Conservation (phyloP, 768 basidiomycete genomes). For the Tulasnella sp. region DNA sequence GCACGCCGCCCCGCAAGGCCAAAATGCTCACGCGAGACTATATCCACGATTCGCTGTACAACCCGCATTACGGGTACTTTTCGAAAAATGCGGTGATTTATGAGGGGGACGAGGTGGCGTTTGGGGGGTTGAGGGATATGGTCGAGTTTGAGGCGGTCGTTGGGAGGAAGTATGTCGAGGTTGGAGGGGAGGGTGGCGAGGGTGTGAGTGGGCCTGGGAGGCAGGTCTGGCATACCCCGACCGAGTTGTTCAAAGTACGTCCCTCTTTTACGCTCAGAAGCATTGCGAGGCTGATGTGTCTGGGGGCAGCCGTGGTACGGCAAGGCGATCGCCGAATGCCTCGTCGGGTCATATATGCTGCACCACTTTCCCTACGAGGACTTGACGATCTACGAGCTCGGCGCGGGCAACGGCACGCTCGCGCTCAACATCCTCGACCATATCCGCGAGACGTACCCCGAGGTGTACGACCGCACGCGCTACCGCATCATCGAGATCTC, state of each 20-base stretch:
- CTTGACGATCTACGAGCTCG: slow-evolving; percentile 92
- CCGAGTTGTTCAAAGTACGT: slow-evolving; percentile 88
- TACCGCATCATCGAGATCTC: slow-evolving; percentile 97
- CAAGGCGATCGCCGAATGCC: slow-evolving; percentile 74
- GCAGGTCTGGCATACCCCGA: slow-evolving; percentile 98
- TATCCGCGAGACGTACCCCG: slow-evolving; percentile 63
- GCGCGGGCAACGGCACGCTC: slow-evolving; percentile 93
- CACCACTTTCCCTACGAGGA: slow-evolving; percentile 96
- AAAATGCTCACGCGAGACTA: slow-evolving; percentile 95
- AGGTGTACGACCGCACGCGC: slow-evolving; percentile 82
- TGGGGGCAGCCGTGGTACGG: slow-evolving; percentile 78
- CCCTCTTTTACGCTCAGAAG: not conserved
- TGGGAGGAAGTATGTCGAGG: slow-evolving; percentile 59
- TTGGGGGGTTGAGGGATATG: slow-evolving; percentile 49
- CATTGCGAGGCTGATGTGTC: not conserved
- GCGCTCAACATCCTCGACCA: slow-evolving; percentile 80
- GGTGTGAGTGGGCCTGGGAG: slow-evolving; percentile 49
- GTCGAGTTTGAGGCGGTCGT: slow-evolving; percentile 72
- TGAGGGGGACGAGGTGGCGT: slow-evolving; percentile 55
- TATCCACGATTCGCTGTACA: slow-evolving; percentile 93
- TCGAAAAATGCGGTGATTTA: slow-evolving; percentile 87
- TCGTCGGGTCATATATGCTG: slow-evolving; percentile 83
- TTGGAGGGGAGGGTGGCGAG: slow-evolving; percentile 39
- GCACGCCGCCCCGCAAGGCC: slow-evolving; percentile 58
- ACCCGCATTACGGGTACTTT: slow-evolving; percentile 96